A percentile compares a stretch with the other conserved stretches of the same genome.
Conservation (phyloP, 371 early-diverging fungal genomes). For the Amoeboaphelidium protococcarum region DNA sequence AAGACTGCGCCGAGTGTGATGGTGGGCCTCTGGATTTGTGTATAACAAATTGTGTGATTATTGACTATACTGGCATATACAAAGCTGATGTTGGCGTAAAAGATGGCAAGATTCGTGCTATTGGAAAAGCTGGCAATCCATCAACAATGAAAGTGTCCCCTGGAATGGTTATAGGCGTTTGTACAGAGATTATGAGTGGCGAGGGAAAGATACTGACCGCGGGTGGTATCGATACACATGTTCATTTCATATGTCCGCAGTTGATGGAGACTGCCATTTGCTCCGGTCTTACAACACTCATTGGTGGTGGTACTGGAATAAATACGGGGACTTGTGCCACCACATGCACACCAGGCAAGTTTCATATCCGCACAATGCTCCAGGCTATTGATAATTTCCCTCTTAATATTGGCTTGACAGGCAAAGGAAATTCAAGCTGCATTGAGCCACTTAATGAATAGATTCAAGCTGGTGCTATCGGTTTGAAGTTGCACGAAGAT, state of each 20-base stretch:
- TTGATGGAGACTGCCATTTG: conserved; percentile 45
- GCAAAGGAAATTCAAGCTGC: conserved; percentile 58
- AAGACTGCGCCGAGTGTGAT: conserved; percentile 22
- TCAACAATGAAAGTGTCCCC: conserved; percentile 76
- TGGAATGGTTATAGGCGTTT: conserved; percentile 57
- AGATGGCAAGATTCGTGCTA: conserved; percentile 46
- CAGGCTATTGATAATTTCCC: conserved; percentile 60
- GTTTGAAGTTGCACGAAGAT: conserved; percentile 78
- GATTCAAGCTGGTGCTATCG: conserved; percentile 58
- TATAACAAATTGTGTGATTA: conserved; percentile 65
- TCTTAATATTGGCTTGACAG: conserved; percentile 70
- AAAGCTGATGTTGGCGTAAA: conserved; percentile 87
- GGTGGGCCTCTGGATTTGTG: conserved; percentile 55
- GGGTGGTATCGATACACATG: conserved; percentile 32
- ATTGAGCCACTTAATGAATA: conserved; percentile 41
- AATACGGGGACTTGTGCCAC: conserved; percentile 81
- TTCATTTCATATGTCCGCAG: conserved; percentile 78
- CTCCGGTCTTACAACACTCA: conserved; percentile 60
- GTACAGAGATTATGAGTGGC: conserved; percentile 68
- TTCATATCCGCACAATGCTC: conserved; percentile 57
- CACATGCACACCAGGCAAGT: conserved; percentile 60
- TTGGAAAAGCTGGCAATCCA: conserved; percentile 90
- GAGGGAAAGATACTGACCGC: conserved; percentile 76
- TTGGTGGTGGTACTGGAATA: conserved; percentile 86
- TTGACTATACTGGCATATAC: conserved; percentile 79